Evolutionary conservation across 257 asterid genomes (phyloP).

Genomic region (Lavandula angustifolia): DNA sequence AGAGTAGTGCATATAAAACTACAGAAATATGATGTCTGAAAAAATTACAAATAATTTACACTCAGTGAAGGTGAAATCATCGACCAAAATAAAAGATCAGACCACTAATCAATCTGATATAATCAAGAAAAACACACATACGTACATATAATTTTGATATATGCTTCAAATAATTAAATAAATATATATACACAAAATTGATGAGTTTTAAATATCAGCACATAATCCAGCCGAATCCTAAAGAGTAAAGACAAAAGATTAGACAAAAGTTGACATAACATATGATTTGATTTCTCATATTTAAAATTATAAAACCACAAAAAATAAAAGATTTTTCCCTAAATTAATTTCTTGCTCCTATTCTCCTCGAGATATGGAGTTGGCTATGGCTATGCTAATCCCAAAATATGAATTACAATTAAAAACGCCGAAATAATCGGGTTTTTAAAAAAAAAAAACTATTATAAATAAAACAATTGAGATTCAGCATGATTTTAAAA

Average conservation of each 20-base stretch:
- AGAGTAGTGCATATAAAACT: background rate
- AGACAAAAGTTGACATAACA: conserved; percentile 42
- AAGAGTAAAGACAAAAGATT: conserved; percentile 54
- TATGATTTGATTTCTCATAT: conserved; percentile 19
- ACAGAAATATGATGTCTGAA: conserved; percentile 24
- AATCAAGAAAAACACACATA: too few relatives aligned
- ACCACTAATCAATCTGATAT: too few relatives aligned
- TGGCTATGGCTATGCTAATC: background rate
- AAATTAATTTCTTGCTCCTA: background rate
- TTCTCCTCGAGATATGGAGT: background rate
- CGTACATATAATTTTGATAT: too few relatives aligned
- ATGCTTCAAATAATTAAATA: too few relatives aligned
- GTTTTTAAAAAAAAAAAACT: too few relatives aligned
- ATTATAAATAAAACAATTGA: too few relatives aligned
- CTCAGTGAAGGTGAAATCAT: background rate
- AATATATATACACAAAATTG: background rate
- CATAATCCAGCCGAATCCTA: conserved; percentile 62
- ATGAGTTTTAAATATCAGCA: conserved; percentile 31
- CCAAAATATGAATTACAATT: too few relatives aligned
- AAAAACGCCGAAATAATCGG: too few relatives aligned
- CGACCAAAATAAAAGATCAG: too few relatives aligned
- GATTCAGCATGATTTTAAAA: too few relatives aligned
- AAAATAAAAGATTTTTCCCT: conserved; percentile 16
- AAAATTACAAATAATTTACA: conserved; percentile 11
- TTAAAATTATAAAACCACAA: conserved; percentile 20